Evolutionary conservation across 139 green algal genomes (phyloP).

Genomic region (Dunaliella primolecta): DNA sequence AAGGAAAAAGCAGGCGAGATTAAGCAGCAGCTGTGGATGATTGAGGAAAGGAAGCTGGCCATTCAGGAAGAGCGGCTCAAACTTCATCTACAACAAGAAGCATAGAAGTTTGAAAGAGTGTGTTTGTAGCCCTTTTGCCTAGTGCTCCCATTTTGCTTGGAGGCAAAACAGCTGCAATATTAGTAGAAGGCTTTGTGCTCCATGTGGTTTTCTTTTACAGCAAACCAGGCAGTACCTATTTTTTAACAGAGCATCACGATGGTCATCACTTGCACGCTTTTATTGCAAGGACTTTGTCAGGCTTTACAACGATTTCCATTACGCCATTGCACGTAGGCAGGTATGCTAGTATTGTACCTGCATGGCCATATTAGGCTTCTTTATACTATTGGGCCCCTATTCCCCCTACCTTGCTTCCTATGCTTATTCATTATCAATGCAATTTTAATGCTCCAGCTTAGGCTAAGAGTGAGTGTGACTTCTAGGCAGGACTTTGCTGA

Average conservation of each 20-base stretch:
- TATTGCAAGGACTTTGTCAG: not conserved
- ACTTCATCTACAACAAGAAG: not conserved
- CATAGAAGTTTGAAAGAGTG: not conserved
- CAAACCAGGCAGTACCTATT: too few species aligned
- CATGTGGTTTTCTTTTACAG: too few species aligned
- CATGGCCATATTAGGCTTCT: not conserved
- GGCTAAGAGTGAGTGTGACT: too few species aligned
- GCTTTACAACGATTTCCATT: not conserved
- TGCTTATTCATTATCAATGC: too few species aligned
- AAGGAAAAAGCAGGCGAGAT: not conserved
- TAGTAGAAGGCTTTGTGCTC: too few species aligned
- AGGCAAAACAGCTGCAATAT: too few species aligned
- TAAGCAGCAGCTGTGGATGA: not conserved
- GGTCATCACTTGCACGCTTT: not conserved
- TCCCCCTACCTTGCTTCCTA: too few species aligned
- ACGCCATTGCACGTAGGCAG: not conserved
- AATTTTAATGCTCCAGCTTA: too few species aligned
- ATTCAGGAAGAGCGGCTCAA: not conserved
- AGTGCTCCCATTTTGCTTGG: not conserved
- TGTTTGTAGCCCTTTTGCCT: not conserved
- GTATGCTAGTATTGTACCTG: not conserved
- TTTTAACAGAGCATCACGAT: too few species aligned
- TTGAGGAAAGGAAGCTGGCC: not conserved
- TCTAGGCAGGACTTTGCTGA: too few species aligned
- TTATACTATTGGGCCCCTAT: too few species aligned